Conservation (phyloP, 805 yeast genomes). For the Grigorovia transvaalensis region DNA sequence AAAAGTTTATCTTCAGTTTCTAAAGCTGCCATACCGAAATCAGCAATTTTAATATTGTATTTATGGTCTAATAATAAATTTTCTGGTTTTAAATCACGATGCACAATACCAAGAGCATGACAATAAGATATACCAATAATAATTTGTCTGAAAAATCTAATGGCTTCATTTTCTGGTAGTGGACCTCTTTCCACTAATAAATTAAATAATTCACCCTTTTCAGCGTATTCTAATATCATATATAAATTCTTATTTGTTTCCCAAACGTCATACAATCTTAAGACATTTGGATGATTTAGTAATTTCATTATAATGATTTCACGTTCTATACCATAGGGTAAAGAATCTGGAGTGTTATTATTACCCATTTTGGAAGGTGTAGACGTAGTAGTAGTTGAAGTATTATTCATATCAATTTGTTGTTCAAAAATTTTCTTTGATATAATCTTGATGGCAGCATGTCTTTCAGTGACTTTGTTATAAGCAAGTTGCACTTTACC, state of each 20-base stretch:
- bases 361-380: slow-evolving; percentile 22
- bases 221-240: slow-evolving; percentile 87
- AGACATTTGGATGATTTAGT: slow-evolving; percentile 65
- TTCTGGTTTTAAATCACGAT: slow-evolving; percentile 79
- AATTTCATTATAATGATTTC: slow-evolving; percentile 81
- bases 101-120: slow-evolving; percentile 80
- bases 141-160: slow-evolving; percentile 79
- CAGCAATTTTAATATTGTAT: slow-evolving; percentile 89
- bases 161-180: slow-evolving; percentile 81
- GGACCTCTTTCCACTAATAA: slow-evolving; percentile 81
- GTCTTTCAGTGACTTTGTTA: slow-evolving; percentile 70
- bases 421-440: slow-evolving; percentile 60
- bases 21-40: slow-evolving; percentile 98
- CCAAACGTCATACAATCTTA: slow-evolving; percentile 79
- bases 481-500: slow-evolving; percentile 91
- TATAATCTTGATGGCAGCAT: slow-evolving; percentile 94
- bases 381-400: not conserved
- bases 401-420: not conserved
- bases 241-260: slow-evolving; percentile 75
- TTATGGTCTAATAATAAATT: slow-evolving; percentile 70
- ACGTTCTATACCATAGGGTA: slow-evolving; percentile 78
- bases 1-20: slow-evolving; percentile 72
- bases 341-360: slow-evolving; percentile 38
- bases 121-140: slow-evolving; percentile 75
- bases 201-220: slow-evolving; percentile 95